Conservation (phyloP, 169 alveolate genomes). For the Amoebophrya sp. region DNA sequence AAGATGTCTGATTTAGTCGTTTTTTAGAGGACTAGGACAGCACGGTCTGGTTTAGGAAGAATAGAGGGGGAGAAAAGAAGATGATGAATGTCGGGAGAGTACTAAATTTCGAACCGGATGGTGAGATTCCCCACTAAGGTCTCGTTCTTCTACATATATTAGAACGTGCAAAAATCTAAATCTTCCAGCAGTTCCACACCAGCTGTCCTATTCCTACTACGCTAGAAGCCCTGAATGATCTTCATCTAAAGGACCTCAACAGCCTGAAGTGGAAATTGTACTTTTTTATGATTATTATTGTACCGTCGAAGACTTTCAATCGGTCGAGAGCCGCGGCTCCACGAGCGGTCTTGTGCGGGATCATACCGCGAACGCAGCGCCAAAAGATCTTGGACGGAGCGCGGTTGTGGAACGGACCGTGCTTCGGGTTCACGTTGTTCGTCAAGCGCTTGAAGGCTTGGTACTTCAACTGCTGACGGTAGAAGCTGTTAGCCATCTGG, state of each 20-base stretch:
- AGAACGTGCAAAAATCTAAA: not conserved
- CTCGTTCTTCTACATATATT: not conserved
- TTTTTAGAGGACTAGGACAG: not conserved
- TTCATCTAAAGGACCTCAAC: too few relatives aligned
- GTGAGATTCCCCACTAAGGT: not conserved
- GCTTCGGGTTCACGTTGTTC: constrained; percentile 91
- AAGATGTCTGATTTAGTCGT: not conserved
- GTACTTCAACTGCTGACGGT: constrained; percentile 87
- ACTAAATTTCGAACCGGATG: not conserved
- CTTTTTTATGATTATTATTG: not conserved
- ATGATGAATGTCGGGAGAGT: constrained; percentile 34
- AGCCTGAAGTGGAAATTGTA: not conserved
- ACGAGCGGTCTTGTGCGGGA: constrained; percentile 94
- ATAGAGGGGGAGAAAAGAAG: not conserved
- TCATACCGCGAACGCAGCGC: constrained; percentile 98
- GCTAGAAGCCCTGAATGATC: too few relatives aligned
- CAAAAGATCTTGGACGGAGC: constrained; percentile 95
- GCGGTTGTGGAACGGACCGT: constrained; percentile 93
- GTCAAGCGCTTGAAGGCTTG: constrained; percentile 86
- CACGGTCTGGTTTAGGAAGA: not conserved
- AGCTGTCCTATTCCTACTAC: too few relatives aligned
- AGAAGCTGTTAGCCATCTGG: constrained; percentile 89
- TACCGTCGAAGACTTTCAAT: constrained; percentile 86
- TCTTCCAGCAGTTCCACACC: not conserved
- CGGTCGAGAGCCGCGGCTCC: constrained; percentile 94